Percentiles rank a stretch among this genome's conserved stretches.
Conservation (phyloP, 2,329 filamentous ascomycete species). For the Colletotrichum incanum region DNA sequence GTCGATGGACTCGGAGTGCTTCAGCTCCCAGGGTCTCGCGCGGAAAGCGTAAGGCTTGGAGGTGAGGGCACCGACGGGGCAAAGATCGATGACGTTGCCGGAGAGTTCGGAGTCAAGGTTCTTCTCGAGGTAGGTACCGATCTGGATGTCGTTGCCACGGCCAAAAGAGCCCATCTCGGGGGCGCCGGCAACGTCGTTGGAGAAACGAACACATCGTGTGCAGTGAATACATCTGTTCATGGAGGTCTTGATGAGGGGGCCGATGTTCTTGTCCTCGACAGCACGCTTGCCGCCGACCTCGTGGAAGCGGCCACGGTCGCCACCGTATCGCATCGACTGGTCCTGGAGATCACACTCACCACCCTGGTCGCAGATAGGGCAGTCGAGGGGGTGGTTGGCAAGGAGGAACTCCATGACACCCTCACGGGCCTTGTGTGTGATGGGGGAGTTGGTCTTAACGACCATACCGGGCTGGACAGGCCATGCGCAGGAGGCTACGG, state of each 20-base stretch:
- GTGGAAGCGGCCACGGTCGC: conserved; percentile 96
- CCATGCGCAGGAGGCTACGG: conserved; percentile 98
- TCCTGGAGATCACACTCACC: conserved; percentile 99
- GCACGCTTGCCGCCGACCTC: conserved; percentile 96
- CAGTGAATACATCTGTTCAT: conserved; percentile 99
- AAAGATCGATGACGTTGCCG: conserved; percentile 97
- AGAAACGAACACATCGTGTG: conserved; percentile 96
- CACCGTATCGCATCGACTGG: conserved; percentile 99
- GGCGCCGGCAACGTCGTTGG: conserved; percentile 96
- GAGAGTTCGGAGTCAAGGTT: conserved; percentile 96
- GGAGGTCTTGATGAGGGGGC: conserved; percentile 97
- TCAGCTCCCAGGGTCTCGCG: conserved; percentile 95
- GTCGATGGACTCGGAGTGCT: conserved; percentile 96
- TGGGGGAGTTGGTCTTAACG: conserved; percentile 96
- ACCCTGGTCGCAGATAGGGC: conserved; percentile 98
- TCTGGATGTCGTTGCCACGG: conserved; percentile 97
- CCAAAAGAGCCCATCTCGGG: conserved; percentile 95
- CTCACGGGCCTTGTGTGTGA: conserved; percentile 97
- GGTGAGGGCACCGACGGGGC: conserved; percentile 95
- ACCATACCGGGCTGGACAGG: conserved; percentile 99
- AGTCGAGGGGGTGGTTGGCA: conserved; percentile 96
- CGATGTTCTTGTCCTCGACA: conserved; percentile 99
- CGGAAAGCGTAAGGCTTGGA: conserved; percentile 99
- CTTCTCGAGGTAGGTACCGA: conserved; percentile 96
- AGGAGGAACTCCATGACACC: conserved; percentile 99